Conservation (phyloP, 139 green algal genomes). For the Closterium sp. region DNA sequence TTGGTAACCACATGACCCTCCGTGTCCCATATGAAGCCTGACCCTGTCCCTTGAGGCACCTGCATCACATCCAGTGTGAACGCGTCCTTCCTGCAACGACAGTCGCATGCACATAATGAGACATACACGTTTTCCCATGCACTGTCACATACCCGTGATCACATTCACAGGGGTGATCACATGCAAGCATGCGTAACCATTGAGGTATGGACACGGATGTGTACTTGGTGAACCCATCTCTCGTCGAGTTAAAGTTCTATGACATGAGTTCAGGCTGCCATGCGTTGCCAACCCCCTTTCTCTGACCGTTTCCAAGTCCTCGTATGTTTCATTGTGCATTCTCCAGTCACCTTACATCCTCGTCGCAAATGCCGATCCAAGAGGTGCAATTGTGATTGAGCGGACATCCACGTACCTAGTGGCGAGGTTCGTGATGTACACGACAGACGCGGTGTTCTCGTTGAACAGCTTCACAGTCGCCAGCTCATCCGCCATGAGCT, state of each 20-base stretch:
- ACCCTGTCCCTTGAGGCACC: slow-evolving; percentile 71
- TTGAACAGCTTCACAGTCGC: slow-evolving; percentile 71
- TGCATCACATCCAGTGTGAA: slow-evolving; percentile 76
- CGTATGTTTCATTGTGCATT: background rate
- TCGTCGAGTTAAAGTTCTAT: background rate
- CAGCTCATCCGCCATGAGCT: slow-evolving; percentile 52
- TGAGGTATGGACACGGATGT: too few species aligned
- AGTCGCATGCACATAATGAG: too few species aligned
- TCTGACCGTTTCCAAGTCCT: background rate
- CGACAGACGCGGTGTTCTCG: slow-evolving; percentile 63
- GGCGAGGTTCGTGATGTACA: slow-evolving; percentile 78
- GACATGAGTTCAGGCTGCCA: background rate
- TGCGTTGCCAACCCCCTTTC: background rate
- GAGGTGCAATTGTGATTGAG: background rate
- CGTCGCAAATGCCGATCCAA: too few species aligned
- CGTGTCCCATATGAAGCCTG: slow-evolving; percentile 76
- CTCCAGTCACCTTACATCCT: background rate
- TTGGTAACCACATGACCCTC: slow-evolving; percentile 76
- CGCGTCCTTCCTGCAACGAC: slow-evolving; percentile 57
- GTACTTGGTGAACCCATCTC: too few species aligned
- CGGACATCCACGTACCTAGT: slow-evolving; percentile 7
- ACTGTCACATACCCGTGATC: background rate
- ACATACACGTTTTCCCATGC: background rate
- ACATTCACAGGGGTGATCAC: background rate
- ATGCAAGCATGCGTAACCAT: background rate